Conservation (phyloP, 352 stramenopile genomes). For the Phytophthora tubulina region DNA sequence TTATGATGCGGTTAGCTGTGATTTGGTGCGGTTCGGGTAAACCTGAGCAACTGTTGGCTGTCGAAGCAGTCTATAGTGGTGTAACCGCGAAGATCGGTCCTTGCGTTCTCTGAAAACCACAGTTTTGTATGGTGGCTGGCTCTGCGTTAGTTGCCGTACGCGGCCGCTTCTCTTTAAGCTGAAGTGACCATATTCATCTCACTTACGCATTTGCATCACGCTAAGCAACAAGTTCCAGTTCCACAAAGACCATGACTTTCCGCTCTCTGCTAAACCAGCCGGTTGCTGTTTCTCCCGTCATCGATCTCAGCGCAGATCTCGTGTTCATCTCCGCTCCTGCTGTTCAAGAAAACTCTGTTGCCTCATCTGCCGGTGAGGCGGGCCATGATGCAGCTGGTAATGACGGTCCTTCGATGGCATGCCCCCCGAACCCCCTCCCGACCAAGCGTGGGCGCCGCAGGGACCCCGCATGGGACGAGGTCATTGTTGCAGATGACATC, state of each 20-base stretch:
- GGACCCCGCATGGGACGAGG: background rate
- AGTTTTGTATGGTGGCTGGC: background rate
- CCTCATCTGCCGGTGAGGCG: background rate
- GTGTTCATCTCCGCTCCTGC: background rate
- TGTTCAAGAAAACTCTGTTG: background rate
- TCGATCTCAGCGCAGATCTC: background rate
- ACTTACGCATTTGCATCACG: background rate
- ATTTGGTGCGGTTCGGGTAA: background rate
- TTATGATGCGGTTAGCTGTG: too few relatives aligned
- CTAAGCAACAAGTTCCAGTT: background rate
- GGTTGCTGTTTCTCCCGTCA: background rate
- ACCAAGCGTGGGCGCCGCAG: background rate
- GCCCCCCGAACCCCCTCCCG: background rate
- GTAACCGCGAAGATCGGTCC: background rate
- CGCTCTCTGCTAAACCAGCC: background rate
- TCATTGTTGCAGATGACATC: slow-evolving; percentile 1
- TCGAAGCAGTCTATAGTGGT: background rate
- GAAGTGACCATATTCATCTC: background rate
- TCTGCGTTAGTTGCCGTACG: background rate
- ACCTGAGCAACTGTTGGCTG: background rate
- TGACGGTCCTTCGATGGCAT: background rate
- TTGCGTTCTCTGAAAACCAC: background rate
- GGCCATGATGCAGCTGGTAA: background rate
- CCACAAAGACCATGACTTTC: background rate
- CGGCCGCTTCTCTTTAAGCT: background rate